Evolutionary conservation across 495 filamentous ascomycete species (phyloP).

Genomic region (Clavariopsis aquatica): DNA sequence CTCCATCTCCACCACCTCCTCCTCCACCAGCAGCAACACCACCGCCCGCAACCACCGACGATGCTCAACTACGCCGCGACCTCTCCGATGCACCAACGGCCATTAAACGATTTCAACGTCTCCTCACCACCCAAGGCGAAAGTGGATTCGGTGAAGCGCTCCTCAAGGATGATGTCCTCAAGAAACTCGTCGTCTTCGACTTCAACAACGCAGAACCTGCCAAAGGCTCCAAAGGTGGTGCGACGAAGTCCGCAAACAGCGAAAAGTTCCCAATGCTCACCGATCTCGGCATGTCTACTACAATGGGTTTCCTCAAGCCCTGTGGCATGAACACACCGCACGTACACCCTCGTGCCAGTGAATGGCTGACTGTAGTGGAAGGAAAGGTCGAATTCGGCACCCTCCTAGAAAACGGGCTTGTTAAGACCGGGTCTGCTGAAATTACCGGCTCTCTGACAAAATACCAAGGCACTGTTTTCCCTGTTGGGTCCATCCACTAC

Average conservation of each 20-base stretch:
- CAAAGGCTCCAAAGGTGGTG: slow-evolving; percentile 21
- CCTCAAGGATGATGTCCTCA: slow-evolving; percentile 23
- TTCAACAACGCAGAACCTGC: slow-evolving; percentile 37
- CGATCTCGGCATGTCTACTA: slow-evolving; percentile 46
- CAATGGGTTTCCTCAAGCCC: slow-evolving; percentile 47
- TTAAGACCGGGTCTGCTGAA: slow-evolving; percentile 32
- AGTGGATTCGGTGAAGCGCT: slow-evolving; percentile 18
- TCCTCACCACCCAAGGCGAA: slow-evolving; percentile 29
- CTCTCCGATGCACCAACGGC: slow-evolving; percentile 23
- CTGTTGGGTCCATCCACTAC: slow-evolving; percentile 54
- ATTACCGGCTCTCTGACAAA: slow-evolving; percentile 46
- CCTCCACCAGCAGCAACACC: too few species aligned
- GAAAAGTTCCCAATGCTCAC: slow-evolving; percentile 51
- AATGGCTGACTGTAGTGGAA: slow-evolving; percentile 51
- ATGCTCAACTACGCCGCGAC: slow-evolving; percentile 12
- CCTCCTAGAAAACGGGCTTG: slow-evolving; percentile 54
- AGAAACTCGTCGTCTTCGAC: slow-evolving; percentile 32
- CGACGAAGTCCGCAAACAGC: slow-evolving; percentile 42
- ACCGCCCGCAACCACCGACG: neutral
- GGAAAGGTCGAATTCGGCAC: slow-evolving; percentile 52
- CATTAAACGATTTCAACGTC: slow-evolving; percentile 36
- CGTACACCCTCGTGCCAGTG: slow-evolving; percentile 52
- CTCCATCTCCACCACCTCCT: neutral
- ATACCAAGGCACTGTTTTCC: slow-evolving; percentile 53
- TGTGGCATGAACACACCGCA: slow-evolving; percentile 54